phyloP scores from a whole-genome alignment of 2,329 filamentous ascomycete genomes.

The Trichophyton verrucosum region DNA sequence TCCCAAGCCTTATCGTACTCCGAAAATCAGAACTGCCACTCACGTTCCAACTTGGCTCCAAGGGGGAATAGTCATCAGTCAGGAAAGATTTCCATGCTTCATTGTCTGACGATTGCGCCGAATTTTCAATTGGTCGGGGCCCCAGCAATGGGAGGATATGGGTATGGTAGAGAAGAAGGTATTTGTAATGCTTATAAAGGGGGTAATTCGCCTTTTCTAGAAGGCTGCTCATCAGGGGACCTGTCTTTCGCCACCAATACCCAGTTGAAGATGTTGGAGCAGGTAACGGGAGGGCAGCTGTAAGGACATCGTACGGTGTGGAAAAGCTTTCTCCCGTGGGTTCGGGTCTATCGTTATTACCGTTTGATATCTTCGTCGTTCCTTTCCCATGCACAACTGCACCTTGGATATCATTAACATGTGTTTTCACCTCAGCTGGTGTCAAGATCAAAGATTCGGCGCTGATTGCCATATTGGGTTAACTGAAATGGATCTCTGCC shows the following conservation, averaged over 20 bases:
- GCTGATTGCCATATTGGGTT: background rate
- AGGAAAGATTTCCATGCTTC: conserved; percentile 2
- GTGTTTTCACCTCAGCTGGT: background rate
- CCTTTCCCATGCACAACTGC: background rate
- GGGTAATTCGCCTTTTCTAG: background rate
- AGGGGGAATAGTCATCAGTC: conserved; percentile 3
- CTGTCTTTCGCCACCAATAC: background rate
- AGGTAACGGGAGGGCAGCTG: background rate
- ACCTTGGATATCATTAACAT: background rate
- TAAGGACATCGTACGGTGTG: background rate
- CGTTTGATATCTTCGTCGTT: background rate
- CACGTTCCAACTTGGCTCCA: conserved; percentile 4
- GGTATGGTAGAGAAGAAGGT: conserved; percentile 5
- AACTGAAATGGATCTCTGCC: background rate
- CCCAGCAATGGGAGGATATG: background rate
- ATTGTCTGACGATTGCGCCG: background rate
- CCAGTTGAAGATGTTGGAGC: background rate
- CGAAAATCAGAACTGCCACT: background rate
- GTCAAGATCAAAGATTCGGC: background rate
- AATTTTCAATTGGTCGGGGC: background rate
- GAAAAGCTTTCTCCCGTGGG: background rate
- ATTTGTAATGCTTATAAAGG: conserved; percentile 3
- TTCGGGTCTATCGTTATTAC: background rate
- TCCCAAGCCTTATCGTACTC: background rate
- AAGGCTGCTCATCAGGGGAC: background rate